phyloP scores from a whole-genome alignment of 495 filamentous ascomycete species.

The Rostrohypoxylon terebratum region DNA sequence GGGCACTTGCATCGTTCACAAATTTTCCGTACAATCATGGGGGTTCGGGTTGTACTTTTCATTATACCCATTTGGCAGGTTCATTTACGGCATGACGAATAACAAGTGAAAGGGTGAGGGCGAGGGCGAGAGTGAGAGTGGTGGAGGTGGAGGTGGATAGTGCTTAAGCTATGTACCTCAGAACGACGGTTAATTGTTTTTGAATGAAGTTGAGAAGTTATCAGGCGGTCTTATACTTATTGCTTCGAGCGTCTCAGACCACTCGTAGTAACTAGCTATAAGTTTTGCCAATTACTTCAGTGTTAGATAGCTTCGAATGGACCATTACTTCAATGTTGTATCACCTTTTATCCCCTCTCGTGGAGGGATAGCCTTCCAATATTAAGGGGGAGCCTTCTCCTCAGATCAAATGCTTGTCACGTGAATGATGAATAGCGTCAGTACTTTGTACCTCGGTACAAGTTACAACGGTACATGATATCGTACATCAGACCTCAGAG shows the following conservation, averaged over 20 bases:
- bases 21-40: constrained; percentile 8
- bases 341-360: too few relatives aligned
- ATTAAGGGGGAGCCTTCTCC: not conserved
- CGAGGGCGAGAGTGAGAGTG: too few relatives aligned
- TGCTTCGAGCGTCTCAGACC: not conserved
- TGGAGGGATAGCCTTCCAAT: not conserved
- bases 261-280: too few relatives aligned
- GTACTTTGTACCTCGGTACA: not conserved
- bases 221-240: not conserved
- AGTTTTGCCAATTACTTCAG: too few relatives aligned
- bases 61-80: constrained; percentile 39
- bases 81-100: constrained; percentile 18
- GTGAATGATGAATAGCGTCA: not conserved
- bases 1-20: constrained; percentile 11
- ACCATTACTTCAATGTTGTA: not conserved
- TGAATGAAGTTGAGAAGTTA: not conserved
- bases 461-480: too few relatives aligned
- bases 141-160: not conserved
- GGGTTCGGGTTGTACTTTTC: constrained; percentile 28
- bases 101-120: not conserved
- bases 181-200: not conserved
- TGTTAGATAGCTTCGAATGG: not conserved
- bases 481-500: too few relatives aligned
- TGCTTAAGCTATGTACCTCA: constrained; percentile 1
- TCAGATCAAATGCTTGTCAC: not conserved